Conservation (phyloP, 2,329 filamentous ascomycete genomes). For the Raffaelea ambrosiae region DNA sequence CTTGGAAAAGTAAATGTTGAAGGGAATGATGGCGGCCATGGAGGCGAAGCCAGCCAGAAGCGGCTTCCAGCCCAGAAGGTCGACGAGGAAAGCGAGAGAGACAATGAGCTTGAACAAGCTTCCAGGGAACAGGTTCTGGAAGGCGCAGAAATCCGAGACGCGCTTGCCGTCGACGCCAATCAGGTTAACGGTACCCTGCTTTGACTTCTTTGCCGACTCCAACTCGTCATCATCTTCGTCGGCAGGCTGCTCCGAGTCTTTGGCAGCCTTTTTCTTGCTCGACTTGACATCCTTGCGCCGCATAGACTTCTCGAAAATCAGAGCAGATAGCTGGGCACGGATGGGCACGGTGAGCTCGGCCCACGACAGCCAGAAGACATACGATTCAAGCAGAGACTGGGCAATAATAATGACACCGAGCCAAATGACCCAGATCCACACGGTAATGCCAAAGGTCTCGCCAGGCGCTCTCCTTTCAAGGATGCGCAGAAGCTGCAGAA, state of each 20-base stretch:
- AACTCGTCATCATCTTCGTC: conserved; percentile 39
- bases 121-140: conserved; percentile 56
- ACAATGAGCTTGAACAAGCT: conserved; percentile 55
- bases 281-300: conserved; percentile 69
- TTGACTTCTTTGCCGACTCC: conserved; percentile 39
- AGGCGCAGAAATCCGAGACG: conserved; percentile 59
- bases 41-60: conserved; percentile 57
- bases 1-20: conserved; percentile 61
- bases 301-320: conserved; percentile 71
- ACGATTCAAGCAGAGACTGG: conserved; percentile 54
- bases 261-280: conserved; percentile 37
- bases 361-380: conserved; percentile 59
- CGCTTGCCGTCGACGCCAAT: conserved; percentile 68
- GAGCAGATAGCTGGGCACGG: conserved; percentile 58
- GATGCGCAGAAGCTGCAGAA: conserved; percentile 55
- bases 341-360: conserved; percentile 56
- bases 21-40: conserved; percentile 55
- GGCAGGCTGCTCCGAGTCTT: conserved; percentile 15
- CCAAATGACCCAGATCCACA: conserved; percentile 61
- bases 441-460: conserved; percentile 36
- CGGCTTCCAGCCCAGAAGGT: conserved; percentile 63
- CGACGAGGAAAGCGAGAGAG: conserved; percentile 57
- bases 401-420: conserved; percentile 53
- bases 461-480: conserved; percentile 48
- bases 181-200: conserved; percentile 66